Conservation (phyloP, 1,139 yeast species). For the Pichia sp. region DNA sequence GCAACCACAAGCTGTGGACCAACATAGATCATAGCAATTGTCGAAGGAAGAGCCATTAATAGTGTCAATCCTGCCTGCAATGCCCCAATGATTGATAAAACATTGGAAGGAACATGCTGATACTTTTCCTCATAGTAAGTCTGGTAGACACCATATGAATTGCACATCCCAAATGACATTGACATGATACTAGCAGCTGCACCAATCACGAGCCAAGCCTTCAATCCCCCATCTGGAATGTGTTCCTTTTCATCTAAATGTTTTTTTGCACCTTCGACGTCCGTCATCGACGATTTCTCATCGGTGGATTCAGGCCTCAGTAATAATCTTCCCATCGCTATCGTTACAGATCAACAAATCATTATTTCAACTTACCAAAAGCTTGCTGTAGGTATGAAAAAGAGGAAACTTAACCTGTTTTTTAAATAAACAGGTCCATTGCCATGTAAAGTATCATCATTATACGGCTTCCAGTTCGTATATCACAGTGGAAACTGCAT, state of each 20-base stretch:
- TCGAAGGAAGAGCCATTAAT: constrained; percentile 40
- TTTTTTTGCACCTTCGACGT: background rate
- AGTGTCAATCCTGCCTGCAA: constrained; percentile 32
- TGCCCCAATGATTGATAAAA: constrained; percentile 31
- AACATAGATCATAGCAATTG: constrained; percentile 35
- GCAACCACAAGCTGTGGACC: constrained; percentile 40
- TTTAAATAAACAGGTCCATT: no score
- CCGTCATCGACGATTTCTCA: no score
- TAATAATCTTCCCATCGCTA: no score
- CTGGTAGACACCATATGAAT: constrained; percentile 52
- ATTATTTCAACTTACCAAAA: no score
- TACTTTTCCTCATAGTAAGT: constrained; percentile 37
- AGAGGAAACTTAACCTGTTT: no score
- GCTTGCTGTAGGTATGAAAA: no score
- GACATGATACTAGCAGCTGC: constrained; percentile 35
- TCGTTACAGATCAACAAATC: no score
- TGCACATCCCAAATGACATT: constrained; percentile 51
- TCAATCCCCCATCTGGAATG: background rate
- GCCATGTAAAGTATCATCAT: no score
- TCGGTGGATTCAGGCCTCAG: no score
- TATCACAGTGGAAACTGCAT: no score
- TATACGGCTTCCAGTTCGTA: no score
- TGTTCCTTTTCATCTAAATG: background rate
- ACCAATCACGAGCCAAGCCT: background rate
- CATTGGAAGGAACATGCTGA: constrained; percentile 25